These are phyloP conservation scores for Mimosa bimucronata DNA, from an alignment of 306 rosid species.

Conservation along the genomic window DNA sequence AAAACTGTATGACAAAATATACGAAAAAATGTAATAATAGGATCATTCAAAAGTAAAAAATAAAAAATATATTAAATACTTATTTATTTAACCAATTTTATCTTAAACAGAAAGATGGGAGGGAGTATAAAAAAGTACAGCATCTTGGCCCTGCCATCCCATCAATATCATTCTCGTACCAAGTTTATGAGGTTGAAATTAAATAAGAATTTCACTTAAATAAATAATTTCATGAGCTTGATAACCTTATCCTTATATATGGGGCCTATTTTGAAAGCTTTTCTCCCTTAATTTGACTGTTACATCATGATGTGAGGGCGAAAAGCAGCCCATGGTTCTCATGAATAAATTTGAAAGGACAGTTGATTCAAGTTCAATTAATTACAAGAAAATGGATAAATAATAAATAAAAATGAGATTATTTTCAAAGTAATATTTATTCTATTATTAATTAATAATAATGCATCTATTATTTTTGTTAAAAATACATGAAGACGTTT, in stretches of 20 bases:
- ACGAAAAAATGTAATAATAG: too few relatives aligned
- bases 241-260: neutral
- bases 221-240: neutral
- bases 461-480: too few relatives aligned
- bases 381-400: neutral
- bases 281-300: neutral
- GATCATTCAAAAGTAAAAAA: too few relatives aligned
- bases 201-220: neutral
- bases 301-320: neutral
- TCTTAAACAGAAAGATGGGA: too few relatives aligned
- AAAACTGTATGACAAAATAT: too few relatives aligned
- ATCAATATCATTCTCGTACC: neutral
- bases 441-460: neutral
- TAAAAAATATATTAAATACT: too few relatives aligned
- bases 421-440: neutral
- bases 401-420: neutral
- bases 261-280: neutral
- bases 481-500: too few relatives aligned
- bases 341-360: neutral
- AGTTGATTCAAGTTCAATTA: neutral
- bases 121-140: too few relatives aligned
- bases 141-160: too few relatives aligned
- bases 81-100: too few relatives aligned
- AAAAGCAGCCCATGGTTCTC: neutral
- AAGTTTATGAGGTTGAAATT: conserved; percentile 13